Base-by-base conservation (phyloP, 805 yeast species). In the Metschnikowia orientalis region DNA sequence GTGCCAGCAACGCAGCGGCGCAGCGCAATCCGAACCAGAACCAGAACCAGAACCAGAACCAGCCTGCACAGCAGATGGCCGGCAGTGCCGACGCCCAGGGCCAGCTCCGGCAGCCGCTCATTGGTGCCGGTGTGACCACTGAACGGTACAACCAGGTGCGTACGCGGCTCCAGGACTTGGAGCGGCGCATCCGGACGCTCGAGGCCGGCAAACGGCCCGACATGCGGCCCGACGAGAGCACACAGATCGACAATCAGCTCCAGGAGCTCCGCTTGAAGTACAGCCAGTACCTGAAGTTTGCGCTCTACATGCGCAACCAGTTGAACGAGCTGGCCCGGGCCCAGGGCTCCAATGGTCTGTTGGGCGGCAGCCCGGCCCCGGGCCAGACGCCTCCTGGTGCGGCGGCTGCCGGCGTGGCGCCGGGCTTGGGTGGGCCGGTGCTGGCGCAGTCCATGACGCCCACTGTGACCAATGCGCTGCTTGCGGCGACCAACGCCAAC, bases 261-360 rank as follows among this genome's bases (percentile, higher is more conserved):
- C 57, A 59, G 12, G 71, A 71, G 23, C 49, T 73, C 42, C 69
- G 61, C 37, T 58, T 56, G 21, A 69, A 73, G 35, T 67, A 67
- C 41, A 66, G 68, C 14, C 71, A 70, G 28, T 75, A 71, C 44
- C 73, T 70, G 38, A 67, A 67, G 35, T 67, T 70, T 30, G 79
- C 79, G 1, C 51, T 63, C 19, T 69, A 66, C 42, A 58, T 75
- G 63, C 57, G 62, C 26, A 58, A 62, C 32, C 68, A 64, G 45
- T 53, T 68, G 32, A 48, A 61, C 26, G 63, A 58, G 26, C 61
- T 54, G 45, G 61, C 57, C 4, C 39, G 44, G 3, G 19, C 23
- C n/a, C 36, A 34, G 5, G 35, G 28, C 10, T 8, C 29, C 3
- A 18, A 34, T 9, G 27, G 35, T 6, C 37, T 39, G 4, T 29